Percentiles rank a stretch among this genome's conserved stretches.
phyloP scores from a whole-genome alignment of 768 basidiomycete species.

The Nidularia sp. region DNA sequence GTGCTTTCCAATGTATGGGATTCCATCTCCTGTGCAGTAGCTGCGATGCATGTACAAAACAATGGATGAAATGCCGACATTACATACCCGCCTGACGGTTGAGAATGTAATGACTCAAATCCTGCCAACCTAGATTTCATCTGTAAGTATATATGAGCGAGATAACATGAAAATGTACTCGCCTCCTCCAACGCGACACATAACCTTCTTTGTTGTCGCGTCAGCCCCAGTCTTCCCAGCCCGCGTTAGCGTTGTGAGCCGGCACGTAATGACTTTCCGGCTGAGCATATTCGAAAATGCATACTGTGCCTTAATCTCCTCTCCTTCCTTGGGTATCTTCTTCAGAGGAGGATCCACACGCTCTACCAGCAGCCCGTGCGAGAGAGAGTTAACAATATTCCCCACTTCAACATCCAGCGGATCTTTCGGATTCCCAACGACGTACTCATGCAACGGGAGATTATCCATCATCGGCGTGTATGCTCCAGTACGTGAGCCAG shows the following conservation, averaged over 20 bases:
- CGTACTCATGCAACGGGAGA: constrained; percentile 56
- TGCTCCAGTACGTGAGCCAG: constrained; percentile 62
- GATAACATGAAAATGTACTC: constrained; percentile 19
- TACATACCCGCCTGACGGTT: constrained; percentile 72
- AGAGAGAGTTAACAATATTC: constrained; percentile 64
- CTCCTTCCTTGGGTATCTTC: constrained; percentile 60
- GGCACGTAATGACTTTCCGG: constrained; percentile 73
- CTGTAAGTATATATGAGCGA: not conserved
- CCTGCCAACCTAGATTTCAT: constrained; percentile 63
- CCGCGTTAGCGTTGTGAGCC: constrained; percentile 74
- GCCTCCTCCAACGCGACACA: constrained; percentile 90
- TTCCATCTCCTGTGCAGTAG: not conserved
- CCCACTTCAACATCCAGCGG: constrained; percentile 84
- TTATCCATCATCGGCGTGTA: constrained; percentile 57
- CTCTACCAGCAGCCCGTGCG: constrained; percentile 75
- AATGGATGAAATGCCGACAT: constrained; percentile 5
- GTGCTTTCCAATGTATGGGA: not conserved
- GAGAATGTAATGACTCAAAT: constrained; percentile 70
- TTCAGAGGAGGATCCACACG: constrained; percentile 77
- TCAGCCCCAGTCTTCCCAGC: constrained; percentile 43
- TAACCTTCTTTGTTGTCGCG: constrained; percentile 76
- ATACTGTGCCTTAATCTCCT: constrained; percentile 83
- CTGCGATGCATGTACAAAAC: not conserved
- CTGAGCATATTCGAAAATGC: constrained; percentile 71
- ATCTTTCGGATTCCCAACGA: constrained; percentile 63